Evolutionary conservation across 2,329 filamentous ascomycete species (phyloP).

Genomic region (Bipolaris victoriae): DNA sequence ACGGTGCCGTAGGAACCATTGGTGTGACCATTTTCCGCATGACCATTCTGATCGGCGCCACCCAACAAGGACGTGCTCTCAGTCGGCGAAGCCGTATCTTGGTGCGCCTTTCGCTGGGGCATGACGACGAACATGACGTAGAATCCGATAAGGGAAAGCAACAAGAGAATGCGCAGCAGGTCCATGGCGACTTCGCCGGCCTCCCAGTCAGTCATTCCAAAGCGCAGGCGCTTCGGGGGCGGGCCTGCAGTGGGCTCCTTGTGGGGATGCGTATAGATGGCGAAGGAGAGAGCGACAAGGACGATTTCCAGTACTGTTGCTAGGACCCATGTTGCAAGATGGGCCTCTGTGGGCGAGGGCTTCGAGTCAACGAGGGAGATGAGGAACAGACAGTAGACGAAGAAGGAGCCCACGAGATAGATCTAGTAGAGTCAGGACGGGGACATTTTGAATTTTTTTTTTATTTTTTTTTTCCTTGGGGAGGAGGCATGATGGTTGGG

Average conservation of each 20-base stretch:
- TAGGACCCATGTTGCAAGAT: slow-evolving; percentile 79
- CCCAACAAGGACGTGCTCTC: slow-evolving; percentile 70
- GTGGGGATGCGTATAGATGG: slow-evolving; percentile 72
- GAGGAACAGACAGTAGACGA: slow-evolving; percentile 84
- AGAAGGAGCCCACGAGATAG: slow-evolving; percentile 82
- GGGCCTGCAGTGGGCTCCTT: slow-evolving; percentile 62
- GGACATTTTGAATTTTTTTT: background rate
- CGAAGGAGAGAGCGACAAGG: slow-evolving; percentile 71
- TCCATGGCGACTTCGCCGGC: slow-evolving; percentile 70
- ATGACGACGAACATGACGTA: slow-evolving; percentile 63
- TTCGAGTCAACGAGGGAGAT: slow-evolving; percentile 85
- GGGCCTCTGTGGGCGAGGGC: slow-evolving; percentile 78
- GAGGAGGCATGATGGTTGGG: background rate
- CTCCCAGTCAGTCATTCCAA: slow-evolving; percentile 64
- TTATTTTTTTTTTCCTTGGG: background rate
- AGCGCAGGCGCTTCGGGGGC: slow-evolving; percentile 27
- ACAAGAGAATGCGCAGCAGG: slow-evolving; percentile 69
- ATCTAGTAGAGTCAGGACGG: slow-evolving; percentile 62
- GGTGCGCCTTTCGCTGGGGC: slow-evolving; percentile 27
- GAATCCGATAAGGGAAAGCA: slow-evolving; percentile 65
- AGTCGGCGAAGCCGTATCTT: slow-evolving; percentile 45
- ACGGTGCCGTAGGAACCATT: slow-evolving; percentile 62
- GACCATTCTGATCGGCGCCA: slow-evolving; percentile 53
- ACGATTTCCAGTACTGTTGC: slow-evolving; percentile 74
- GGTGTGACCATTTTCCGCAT: slow-evolving; percentile 56